Percentiles rank a stretch among this genome's conserved stretches.
Evolutionary conservation across 352 stramenopile species (phyloP).

Genomic region (Thraustochytrium sp.): DNA sequence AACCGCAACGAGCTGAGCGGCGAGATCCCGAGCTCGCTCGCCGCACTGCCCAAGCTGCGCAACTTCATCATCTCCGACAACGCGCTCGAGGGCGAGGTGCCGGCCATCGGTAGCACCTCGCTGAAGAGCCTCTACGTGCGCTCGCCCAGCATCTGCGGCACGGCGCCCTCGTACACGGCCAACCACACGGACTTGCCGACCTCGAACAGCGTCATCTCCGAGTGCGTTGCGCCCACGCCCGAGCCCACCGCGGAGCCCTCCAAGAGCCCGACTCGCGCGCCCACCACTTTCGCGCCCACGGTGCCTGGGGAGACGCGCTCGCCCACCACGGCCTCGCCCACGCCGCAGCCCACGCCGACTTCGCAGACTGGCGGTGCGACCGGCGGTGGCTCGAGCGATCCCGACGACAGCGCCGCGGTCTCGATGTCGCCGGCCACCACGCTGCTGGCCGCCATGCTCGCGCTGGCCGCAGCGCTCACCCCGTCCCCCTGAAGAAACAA

Average conservation of each 20-base stretch:
- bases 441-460: too few species aligned
- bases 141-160: background rate
- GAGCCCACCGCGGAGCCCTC: background rate
- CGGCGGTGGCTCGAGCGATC: too few species aligned
- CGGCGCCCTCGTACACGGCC: background rate
- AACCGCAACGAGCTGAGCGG: slow-evolving; percentile 39
- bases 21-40: slow-evolving; percentile 4
- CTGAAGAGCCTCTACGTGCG: slow-evolving; percentile 25
- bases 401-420: too few species aligned
- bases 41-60: background rate
- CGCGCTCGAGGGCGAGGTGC: background rate
- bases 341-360: background rate
- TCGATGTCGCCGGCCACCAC: too few species aligned
- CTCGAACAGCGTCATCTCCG: background rate
- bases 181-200: slow-evolving; percentile 6
- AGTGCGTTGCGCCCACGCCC: background rate
- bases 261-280: background rate
- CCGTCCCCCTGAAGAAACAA: too few species aligned
- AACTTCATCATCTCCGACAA: slow-evolving; percentile 19
- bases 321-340: background rate
- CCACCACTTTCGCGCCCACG: background rate
- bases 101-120: background rate
- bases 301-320: background rate
- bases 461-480: too few species aligned
- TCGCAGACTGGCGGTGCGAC: too few species aligned